Conservation (phyloP, 495 filamentous ascomycete genomes). For the Xanthoparmelia taractica region DNA sequence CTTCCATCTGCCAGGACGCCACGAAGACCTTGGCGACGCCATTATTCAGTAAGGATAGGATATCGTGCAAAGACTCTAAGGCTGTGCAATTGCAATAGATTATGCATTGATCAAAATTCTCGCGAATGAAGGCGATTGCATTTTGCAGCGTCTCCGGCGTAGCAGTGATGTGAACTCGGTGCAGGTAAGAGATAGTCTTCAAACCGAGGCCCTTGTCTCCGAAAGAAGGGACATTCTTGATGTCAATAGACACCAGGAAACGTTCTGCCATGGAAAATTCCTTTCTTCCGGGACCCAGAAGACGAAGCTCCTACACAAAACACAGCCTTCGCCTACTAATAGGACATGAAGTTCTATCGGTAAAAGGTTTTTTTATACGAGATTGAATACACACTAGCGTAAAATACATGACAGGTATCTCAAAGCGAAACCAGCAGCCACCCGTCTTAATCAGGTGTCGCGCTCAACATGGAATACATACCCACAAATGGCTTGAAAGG, state of each 20-base stretch:
- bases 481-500: neutral
- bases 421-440: neutral
- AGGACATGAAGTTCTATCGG: neutral
- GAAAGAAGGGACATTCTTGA: conserved; percentile 32
- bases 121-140: conserved; percentile 58
- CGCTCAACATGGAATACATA: neutral
- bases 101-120: conserved; percentile 57
- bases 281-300: neutral
- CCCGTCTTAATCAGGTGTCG: neutral
- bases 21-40: conserved; percentile 87
- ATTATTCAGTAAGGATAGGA: conserved; percentile 72
- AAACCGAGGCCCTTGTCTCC: conserved; percentile 47
- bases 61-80: conserved; percentile 58
- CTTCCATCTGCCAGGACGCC: conserved; percentile 53
- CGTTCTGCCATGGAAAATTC: conserved; percentile 38
- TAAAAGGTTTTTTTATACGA: too few relatives aligned
- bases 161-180: conserved; percentile 64
- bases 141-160: conserved; percentile 48
- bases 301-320: neutral
- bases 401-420: neutral
- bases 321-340: neutral
- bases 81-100: conserved; percentile 70
- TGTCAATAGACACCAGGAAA: conserved; percentile 43
- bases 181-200: conserved; percentile 70
- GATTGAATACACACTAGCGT: conserved; percentile 11